Evolutionary conservation across 352 stramenopile species (phyloP).

Genomic region (Blastocystis sp.): DNA sequence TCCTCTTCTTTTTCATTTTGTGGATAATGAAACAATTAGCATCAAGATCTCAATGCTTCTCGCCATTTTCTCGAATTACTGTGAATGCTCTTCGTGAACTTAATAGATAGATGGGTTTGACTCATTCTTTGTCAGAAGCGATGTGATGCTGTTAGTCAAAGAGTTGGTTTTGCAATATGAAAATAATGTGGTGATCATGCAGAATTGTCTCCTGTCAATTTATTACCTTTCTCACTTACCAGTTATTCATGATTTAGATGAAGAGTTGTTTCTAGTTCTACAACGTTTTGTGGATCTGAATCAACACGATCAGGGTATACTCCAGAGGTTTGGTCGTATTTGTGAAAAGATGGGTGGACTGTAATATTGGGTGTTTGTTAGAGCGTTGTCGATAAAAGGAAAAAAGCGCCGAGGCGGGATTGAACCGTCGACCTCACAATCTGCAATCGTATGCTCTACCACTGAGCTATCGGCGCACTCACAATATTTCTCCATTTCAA

Average conservation of each 20-base stretch:
- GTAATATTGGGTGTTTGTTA: neutral
- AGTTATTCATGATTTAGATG: neutral
- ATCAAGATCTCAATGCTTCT: conserved; percentile 37
- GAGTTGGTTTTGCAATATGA: conserved; percentile 7
- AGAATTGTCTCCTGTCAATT: conserved; percentile 47
- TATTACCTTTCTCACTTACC: conserved; percentile 47
- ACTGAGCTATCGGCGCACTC: conserved; percentile 57
- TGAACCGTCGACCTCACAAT: conserved; percentile 68
- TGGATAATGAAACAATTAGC: neutral
- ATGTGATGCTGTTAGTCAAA: neutral
- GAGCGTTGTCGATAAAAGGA: neutral
- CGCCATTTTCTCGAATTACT: conserved; percentile 41
- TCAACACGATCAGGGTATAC: neutral
- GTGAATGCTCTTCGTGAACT: neutral
- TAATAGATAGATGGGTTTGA: conserved; percentile 38
- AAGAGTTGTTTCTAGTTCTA: neutral
- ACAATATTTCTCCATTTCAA: neutral
- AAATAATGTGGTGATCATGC: conserved; percentile 42
- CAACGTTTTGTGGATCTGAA: neutral
- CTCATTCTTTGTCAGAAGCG: neutral
- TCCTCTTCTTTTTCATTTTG: neutral
- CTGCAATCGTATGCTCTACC: conserved; percentile 68
- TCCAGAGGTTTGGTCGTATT: neutral
- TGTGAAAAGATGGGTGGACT: neutral
- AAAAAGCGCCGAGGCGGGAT: conserved; percentile 66